Percentiles rank a stretch among this genome's conserved stretches.
These are phyloP conservation scores for Trypanosomatidae sp. DNA, from an alignment of 208 protist species.

Conservation along the genomic window DNA sequence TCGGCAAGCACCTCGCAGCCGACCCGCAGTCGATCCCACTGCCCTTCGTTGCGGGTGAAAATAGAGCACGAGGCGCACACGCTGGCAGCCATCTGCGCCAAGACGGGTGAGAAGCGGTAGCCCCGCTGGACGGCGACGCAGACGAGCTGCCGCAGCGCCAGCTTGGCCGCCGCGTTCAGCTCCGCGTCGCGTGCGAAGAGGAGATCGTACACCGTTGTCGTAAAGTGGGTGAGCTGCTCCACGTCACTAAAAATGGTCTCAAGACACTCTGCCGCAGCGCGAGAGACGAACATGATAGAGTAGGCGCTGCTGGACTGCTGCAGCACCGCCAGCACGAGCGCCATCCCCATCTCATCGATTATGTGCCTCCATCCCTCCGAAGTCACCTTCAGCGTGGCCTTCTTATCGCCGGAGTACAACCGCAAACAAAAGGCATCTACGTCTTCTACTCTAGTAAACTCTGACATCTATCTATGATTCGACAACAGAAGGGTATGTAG, in stretches of 20 bases:
- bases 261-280: constrained; percentile 38
- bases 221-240: constrained; percentile 32
- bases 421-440: constrained; percentile 36
- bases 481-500: too few species aligned
- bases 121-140: constrained; percentile 27
- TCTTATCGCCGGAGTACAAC: constrained; percentile 44
- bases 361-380: constrained; percentile 25
- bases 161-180: constrained; percentile 25
- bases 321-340: constrained; percentile 27
- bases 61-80: constrained; percentile 22
- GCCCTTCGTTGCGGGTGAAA: constrained; percentile 3
- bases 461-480: too few species aligned
- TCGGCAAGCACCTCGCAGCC: constrained; percentile 31
- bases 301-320: constrained; percentile 38
- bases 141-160: constrained; percentile 27
- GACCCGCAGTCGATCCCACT: constrained; percentile 19
- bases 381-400: constrained; percentile 29
- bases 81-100: constrained; percentile 28
- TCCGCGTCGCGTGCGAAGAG: constrained; percentile 13
- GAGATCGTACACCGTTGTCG: constrained; percentile 20
- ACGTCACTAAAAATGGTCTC: constrained; percentile 28
- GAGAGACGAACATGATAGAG: constrained; percentile 62
- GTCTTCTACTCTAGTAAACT: constrained; percentile 41
- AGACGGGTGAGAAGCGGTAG: constrained; percentile 19
- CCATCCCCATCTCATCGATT: constrained; percentile 25